Conservation (phyloP, 176 grass and related monocot genomes). For the Cenchrus purpureus region DNA sequence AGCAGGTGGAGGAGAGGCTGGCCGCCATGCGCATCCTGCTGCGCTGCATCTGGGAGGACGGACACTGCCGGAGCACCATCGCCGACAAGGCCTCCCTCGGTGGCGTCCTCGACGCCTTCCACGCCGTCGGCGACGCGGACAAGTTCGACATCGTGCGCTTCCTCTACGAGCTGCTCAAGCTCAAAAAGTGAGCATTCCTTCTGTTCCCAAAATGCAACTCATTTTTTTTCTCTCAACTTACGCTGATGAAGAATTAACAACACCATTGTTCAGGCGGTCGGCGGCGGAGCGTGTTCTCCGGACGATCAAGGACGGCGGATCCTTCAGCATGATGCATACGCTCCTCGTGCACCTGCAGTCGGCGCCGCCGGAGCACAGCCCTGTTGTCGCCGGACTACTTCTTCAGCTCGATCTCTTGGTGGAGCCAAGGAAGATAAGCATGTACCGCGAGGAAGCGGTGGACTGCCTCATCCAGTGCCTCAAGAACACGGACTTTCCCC, state of each 20-base stretch:
- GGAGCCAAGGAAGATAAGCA: conserved; percentile 74
- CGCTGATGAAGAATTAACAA: too few species aligned
- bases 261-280: conserved; percentile 38
- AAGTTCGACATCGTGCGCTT: conserved; percentile 63
- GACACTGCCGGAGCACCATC: conserved; percentile 59
- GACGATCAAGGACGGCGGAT: conserved; percentile 54
- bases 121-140: conserved; percentile 49
- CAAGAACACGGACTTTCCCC: conserved; percentile 55
- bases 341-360: conserved; percentile 70
- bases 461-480: conserved; percentile 59
- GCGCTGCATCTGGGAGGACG: conserved; percentile 56
- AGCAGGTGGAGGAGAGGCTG: conserved; percentile 47
- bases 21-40: conserved; percentile 56
- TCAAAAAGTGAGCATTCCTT: conserved; percentile 38
- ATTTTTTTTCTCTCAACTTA: too few species aligned
- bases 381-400: conserved; percentile 59
- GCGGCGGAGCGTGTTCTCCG: conserved; percentile 51
- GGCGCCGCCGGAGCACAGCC: conserved; percentile 52
- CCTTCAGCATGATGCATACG: conserved; percentile 73
- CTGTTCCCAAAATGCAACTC: too few species aligned
- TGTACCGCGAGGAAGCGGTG: conserved; percentile 72
- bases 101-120: conserved; percentile 57
- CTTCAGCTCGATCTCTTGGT: conserved; percentile 82
- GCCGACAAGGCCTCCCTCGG: conserved; percentile 44
- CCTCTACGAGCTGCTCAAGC: conserved; percentile 61